phyloP scores from a whole-genome alignment of 2,329 filamentous ascomycete genomes.

The Cordyceps fumosorosea region DNA sequence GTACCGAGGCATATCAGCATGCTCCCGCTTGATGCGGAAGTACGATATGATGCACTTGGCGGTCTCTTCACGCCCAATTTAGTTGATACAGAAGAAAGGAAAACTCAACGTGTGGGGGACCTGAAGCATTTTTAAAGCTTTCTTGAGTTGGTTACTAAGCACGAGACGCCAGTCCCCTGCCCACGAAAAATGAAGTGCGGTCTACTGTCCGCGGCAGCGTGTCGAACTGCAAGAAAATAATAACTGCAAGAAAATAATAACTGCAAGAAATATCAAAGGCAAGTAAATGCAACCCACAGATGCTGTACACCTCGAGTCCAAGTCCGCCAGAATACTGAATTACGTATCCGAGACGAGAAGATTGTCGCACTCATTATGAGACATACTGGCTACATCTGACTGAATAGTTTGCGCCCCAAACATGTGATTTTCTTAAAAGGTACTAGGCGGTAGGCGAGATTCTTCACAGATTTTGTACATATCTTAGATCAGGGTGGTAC shows the following conservation, averaged over 20 bases:
- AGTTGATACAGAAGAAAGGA: constrained; percentile 59
- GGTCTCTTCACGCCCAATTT: constrained; percentile 73
- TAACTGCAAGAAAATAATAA: too few species aligned
- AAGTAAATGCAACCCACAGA: background rate
- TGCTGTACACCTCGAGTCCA: too few species aligned
- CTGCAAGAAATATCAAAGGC: background rate
- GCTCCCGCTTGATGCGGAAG: constrained; percentile 46
- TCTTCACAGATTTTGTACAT: background rate
- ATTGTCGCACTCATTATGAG: background rate
- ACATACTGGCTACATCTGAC: background rate
- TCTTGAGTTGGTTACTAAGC: background rate
- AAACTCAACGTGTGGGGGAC: constrained; percentile 15
- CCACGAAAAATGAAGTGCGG: too few species aligned
- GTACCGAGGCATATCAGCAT: constrained; percentile 62
- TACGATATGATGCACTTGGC: constrained; percentile 51
- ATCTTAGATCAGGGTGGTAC: background rate
- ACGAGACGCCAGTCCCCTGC: background rate
- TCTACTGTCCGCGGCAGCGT: too few species aligned
- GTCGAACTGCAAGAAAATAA: too few species aligned
- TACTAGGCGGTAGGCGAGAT: background rate
- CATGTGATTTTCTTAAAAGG: background rate
- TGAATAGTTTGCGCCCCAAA: background rate
- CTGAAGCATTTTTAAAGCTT: constrained; percentile 6
- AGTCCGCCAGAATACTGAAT: too few species aligned
- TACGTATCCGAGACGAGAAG: too few species aligned